These are phyloP conservation scores for Lobosporangium transversale DNA, from an alignment of 192 early-diverging fungal genomes.

Conservation along the genomic window DNA sequence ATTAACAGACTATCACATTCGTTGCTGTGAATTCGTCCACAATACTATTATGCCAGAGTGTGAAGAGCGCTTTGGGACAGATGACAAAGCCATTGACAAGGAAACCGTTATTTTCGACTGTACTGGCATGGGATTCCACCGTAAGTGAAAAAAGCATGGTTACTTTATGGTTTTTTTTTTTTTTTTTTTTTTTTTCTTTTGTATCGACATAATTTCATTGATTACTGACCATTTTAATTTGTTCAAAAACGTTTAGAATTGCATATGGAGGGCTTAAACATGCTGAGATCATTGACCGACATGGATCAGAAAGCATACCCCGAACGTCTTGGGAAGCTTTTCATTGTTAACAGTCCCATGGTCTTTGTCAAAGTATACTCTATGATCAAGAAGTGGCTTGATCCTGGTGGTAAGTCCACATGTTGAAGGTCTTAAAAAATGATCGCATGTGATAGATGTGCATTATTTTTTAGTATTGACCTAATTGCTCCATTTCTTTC, in stretches of 20 bases:
- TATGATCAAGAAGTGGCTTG: constrained; percentile 79
- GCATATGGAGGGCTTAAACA: constrained; percentile 73
- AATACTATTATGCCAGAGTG: constrained; percentile 83
- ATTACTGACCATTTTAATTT: not conserved
- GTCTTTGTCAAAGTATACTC: constrained; percentile 89
- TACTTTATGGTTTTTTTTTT: not conserved
- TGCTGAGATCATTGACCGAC: constrained; percentile 76
- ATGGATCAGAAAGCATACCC: constrained; percentile 96
- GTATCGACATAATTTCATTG: not conserved
- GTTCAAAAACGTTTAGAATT: constrained; percentile 54
- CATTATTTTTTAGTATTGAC: not conserved
- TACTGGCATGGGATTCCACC: constrained; percentile 82
- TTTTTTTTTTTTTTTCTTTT: too few relatives aligned
- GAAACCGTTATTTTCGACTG: constrained; percentile 93
- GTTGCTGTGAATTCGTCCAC: constrained; percentile 76
- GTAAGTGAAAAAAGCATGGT: constrained; percentile 51
- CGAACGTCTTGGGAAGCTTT: constrained; percentile 91
- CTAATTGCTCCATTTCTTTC: too few relatives aligned
- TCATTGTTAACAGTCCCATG: constrained; percentile 92
- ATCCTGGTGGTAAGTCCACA: constrained; percentile 75
- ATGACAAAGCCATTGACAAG: constrained; percentile 72
- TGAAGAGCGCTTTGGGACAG: constrained; percentile 67
- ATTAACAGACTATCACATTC: constrained; percentile 73
- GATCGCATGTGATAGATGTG: too few relatives aligned
- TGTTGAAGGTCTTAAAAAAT: too few relatives aligned